phyloP scores from a whole-genome alignment of 345 rosid genomes.

The Bruguiera sexangula region DNA sequence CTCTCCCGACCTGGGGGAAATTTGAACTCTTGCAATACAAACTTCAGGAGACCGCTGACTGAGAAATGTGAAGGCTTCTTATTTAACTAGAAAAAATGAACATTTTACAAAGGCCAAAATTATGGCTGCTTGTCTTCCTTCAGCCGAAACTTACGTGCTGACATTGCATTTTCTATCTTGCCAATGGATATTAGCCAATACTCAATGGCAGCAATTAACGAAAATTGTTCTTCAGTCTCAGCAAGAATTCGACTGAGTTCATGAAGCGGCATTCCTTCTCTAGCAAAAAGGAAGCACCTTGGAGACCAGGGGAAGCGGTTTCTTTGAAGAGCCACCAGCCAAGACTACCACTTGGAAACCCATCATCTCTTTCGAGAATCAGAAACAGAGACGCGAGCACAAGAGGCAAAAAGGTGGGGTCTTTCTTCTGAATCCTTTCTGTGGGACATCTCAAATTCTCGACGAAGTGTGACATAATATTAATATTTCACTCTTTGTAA shows the following conservation, averaged over 20 bases:
- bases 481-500: too few species aligned
- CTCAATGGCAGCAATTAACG: conserved; percentile 7
- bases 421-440: background rate
- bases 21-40: too few species aligned
- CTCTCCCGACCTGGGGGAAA: too few species aligned
- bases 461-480: too few species aligned
- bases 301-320: conserved; percentile 76
- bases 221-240: background rate
- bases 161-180: conserved; percentile 10
- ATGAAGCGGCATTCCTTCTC: background rate
- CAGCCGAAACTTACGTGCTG: background rate
- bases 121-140: too few species aligned
- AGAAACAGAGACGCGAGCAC: background rate
- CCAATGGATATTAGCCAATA: conserved; percentile 1
- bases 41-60: too few species aligned
- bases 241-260: conserved; percentile 1
- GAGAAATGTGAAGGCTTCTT: too few species aligned
- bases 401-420: background rate
- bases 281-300: conserved; percentile 41
- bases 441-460: too few species aligned
- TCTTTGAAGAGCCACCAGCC: conserved; percentile 81
- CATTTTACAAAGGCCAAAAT: too few species aligned
- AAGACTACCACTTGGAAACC: conserved; percentile 91
- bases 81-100: too few species aligned
- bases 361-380: conserved; percentile 32